A percentile compares a stretch with the other conserved stretches of the same genome.
Evolutionary conservation across 1,284 basidiomycete species (phyloP).

Genomic region (Pascua sp.): DNA sequence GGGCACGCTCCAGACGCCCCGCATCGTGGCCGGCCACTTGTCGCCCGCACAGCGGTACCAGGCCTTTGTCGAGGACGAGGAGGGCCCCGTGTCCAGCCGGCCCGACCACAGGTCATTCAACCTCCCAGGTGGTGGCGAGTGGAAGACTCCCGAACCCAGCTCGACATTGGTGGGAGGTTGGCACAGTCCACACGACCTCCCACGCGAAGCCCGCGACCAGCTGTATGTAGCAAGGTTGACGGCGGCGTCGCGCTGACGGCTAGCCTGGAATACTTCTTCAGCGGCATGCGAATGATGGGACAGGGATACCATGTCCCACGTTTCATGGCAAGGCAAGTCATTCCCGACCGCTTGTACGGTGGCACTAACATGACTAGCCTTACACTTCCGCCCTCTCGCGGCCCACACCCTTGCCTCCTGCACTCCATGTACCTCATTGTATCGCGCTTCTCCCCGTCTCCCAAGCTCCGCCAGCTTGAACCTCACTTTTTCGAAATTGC

Average conservation of each 20-base stretch:
- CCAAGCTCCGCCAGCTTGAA: conserved; percentile 32
- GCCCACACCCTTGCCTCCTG: conserved; percentile 40
- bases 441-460: conserved; percentile 28
- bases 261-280: conserved; percentile 39
- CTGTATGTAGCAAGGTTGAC: conserved; percentile 22
- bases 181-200: conserved; percentile 41
- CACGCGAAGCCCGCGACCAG: conserved; percentile 38
- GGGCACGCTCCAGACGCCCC: no score
- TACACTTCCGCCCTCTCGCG: conserved; percentile 27
- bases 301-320: conserved; percentile 38
- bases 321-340: conserved; percentile 36
- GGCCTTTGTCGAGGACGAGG: no score
- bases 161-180: conserved; percentile 36
- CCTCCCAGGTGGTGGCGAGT: neutral
- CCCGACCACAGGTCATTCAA: neutral
- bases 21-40: no score
- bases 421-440: conserved; percentile 43
- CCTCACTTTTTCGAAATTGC: conserved; percentile 36
- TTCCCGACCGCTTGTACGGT: neutral
- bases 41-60: no score
- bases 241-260: neutral
- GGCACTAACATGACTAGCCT: conserved; percentile 14
- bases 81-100: neutral
- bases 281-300: conserved; percentile 24
- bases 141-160: neutral